These are phyloP conservation scores for Alternaria burnsii DNA, from an alignment of 2,329 filamentous ascomycete genomes.

Conservation along the genomic window DNA sequence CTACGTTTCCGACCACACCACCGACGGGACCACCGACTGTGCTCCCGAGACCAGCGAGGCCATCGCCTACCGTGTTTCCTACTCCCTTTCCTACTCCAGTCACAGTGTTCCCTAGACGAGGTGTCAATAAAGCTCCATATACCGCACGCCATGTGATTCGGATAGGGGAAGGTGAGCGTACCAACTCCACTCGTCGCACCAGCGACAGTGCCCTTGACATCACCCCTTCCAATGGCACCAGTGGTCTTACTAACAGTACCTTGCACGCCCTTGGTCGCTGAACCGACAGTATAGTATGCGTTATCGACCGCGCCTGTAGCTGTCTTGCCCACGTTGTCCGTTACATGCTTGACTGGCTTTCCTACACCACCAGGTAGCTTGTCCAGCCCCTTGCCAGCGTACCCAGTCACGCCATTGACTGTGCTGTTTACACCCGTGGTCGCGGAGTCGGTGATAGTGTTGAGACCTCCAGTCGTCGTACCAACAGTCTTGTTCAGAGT, in stretches of 20 bases:
- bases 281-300: slow-evolving; percentile 52
- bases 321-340: slow-evolving; percentile 54
- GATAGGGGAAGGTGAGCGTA: background rate
- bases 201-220: slow-evolving; percentile 50
- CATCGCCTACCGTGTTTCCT: slow-evolving; percentile 48
- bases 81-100: slow-evolving; percentile 46
- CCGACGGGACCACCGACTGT: slow-evolving; percentile 52
- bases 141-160: background rate
- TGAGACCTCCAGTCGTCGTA: slow-evolving; percentile 47
- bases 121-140: background rate
- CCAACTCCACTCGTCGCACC: slow-evolving; percentile 50
- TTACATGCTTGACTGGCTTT: slow-evolving; percentile 52
- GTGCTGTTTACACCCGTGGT: slow-evolving; percentile 48
- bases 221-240: slow-evolving; percentile 53
- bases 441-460: slow-evolving; percentile 49
- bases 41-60: slow-evolving; percentile 50
- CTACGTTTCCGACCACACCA: slow-evolving; percentile 53
- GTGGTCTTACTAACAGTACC: slow-evolving; percentile 57
- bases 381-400: slow-evolving; percentile 50
- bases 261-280: slow-evolving; percentile 53
- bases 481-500: slow-evolving; percentile 48
- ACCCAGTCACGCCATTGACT: slow-evolving; percentile 49
- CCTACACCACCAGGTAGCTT: slow-evolving; percentile 46
- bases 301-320: slow-evolving; percentile 51
- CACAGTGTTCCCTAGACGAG: slow-evolving; percentile 46